Evolutionary conservation across 2,329 filamentous ascomycete genomes (phyloP).

Genomic region (Dactylellina sp.): DNA sequence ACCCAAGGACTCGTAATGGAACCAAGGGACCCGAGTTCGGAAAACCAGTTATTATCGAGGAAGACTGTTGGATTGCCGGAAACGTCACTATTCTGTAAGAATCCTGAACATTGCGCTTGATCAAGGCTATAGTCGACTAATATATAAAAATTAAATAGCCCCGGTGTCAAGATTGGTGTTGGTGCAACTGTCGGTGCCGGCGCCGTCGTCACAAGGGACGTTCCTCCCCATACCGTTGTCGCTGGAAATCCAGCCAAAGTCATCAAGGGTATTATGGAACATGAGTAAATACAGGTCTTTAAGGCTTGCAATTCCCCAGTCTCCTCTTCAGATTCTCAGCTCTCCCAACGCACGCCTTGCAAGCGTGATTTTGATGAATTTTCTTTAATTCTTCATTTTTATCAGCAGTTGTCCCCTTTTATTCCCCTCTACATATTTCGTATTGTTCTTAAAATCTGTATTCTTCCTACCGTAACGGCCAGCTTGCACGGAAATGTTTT

Average conservation of each 20-base stretch:
- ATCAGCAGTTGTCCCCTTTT: slow-evolving; percentile 2
- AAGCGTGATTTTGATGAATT: slow-evolving; percentile 23
- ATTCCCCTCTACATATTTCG: slow-evolving; percentile 17
- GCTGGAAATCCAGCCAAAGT: slow-evolving; percentile 67
- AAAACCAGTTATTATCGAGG: slow-evolving; percentile 79
- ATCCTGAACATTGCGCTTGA: neutral
- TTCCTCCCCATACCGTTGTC: slow-evolving; percentile 66
- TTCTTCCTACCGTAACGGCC: slow-evolving; percentile 55
- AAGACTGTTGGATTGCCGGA: slow-evolving; percentile 75
- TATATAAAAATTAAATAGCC: slow-evolving; percentile 58
- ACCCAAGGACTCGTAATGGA: slow-evolving; percentile 79
- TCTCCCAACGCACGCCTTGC: slow-evolving; percentile 8
- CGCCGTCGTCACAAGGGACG: slow-evolving; percentile 69
- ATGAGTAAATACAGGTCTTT: slow-evolving; percentile 21
- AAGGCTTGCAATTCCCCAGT: neutral
- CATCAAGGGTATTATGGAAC: slow-evolving; percentile 60
- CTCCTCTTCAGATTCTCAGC: slow-evolving; percentile 5
- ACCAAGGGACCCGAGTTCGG: slow-evolving; percentile 78
- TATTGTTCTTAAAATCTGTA: slow-evolving; percentile 49
- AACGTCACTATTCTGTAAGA: slow-evolving; percentile 70
- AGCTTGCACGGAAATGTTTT: slow-evolving; percentile 56
- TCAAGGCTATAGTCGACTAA: slow-evolving; percentile 10
- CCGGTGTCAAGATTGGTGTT: slow-evolving; percentile 69
- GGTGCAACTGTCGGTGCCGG: slow-evolving; percentile 69
- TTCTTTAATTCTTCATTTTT: slow-evolving; percentile 11